Conservation (phyloP, 306 rosid genomes). For the Acacia acuminata region DNA sequence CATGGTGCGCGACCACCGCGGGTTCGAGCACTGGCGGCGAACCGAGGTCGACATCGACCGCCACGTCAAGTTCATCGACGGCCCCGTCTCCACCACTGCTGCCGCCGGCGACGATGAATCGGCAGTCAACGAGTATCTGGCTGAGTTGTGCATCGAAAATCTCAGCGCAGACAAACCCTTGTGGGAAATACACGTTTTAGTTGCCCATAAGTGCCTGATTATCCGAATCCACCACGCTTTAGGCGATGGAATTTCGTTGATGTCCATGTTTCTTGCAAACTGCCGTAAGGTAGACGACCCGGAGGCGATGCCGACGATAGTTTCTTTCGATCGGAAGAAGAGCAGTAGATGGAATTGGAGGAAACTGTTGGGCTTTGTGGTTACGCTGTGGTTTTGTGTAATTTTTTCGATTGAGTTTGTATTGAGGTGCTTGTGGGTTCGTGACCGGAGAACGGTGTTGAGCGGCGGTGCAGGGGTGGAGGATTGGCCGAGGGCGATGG, state of each 20-base stretch:
- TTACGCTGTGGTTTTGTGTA: slow-evolving; percentile 45
- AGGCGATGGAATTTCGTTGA: slow-evolving; percentile 85
- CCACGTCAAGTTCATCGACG: slow-evolving; percentile 46
- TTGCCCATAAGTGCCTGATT: slow-evolving; percentile 56
- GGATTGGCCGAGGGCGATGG: slow-evolving; percentile 85
- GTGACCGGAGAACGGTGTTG: slow-evolving; percentile 60
- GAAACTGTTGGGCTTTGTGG: slow-evolving; percentile 25
- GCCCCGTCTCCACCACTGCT: slow-evolving; percentile 18
- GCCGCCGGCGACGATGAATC: slow-evolving; percentile 23
- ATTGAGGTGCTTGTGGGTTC: slow-evolving; percentile 52
- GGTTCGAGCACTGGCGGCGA: slow-evolving; percentile 75
- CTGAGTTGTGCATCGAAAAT: slow-evolving; percentile 41
- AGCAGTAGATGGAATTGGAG: background rate
- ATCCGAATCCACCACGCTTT: slow-evolving; percentile 77
- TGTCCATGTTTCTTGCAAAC: slow-evolving; percentile 68
- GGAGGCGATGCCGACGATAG: slow-evolving; percentile 40
- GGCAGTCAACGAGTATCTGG: slow-evolving; percentile 57
- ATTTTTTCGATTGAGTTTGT: slow-evolving; percentile 47
- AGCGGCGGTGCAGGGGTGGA: slow-evolving; percentile 82
- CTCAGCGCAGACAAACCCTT: slow-evolving; percentile 66
- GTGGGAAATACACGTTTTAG: slow-evolving; percentile 80
- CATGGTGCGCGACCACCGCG: slow-evolving; percentile 55
- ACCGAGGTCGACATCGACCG: slow-evolving; percentile 51
- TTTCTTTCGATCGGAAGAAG: slow-evolving; percentile 2
- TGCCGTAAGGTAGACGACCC: slow-evolving; percentile 53